Conservation (phyloP, 805 yeast genomes). For the Wickerhamomyces tratensis region DNA sequence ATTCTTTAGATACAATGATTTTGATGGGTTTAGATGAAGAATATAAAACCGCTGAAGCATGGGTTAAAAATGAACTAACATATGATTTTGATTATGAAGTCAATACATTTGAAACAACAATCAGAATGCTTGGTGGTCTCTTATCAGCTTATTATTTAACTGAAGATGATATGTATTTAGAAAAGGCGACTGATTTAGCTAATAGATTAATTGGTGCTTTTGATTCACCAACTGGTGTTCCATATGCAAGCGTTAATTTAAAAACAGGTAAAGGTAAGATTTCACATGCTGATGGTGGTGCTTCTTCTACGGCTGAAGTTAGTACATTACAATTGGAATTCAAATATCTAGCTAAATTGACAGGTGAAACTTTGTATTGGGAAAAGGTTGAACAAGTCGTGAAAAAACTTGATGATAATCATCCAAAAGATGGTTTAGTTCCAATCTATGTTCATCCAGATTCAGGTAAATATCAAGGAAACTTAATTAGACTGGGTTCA, state of each 20-base stretch:
- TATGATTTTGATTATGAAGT: slow-evolving; percentile 69
- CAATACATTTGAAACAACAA: slow-evolving; percentile 89
- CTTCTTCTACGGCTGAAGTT: slow-evolving; percentile 84
- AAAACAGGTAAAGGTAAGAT: slow-evolving; percentile 48
- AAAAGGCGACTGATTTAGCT: slow-evolving; percentile 76
- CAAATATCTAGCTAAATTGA: slow-evolving; percentile 68
- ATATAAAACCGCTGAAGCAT: slow-evolving; percentile 50
- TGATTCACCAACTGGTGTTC: slow-evolving; percentile 57
- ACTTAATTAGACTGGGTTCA: slow-evolving; percentile 70
- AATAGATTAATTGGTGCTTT: slow-evolving; percentile 64
- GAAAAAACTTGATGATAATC: slow-evolving; percentile 54
- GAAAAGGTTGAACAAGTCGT: slow-evolving; percentile 65
- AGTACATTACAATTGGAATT: slow-evolving; percentile 82
- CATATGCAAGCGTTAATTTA: slow-evolving; percentile 72
- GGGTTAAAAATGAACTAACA: slow-evolving; percentile 64
- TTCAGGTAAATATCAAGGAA: slow-evolving; percentile 58
- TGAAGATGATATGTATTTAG: slow-evolving; percentile 58
- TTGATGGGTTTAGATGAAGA: slow-evolving; percentile 58
- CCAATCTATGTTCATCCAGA: slow-evolving; percentile 76
- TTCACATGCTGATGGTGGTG: slow-evolving; percentile 62
- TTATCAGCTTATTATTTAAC: slow-evolving; percentile 71
- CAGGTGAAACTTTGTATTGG: slow-evolving; percentile 79
- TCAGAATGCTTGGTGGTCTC: slow-evolving; percentile 90
- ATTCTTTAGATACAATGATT: slow-evolving; percentile 73
- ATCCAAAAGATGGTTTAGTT: slow-evolving; percentile 64